Evolutionary conservation across 441 rosid species (phyloP).

Genomic region (Biscutella laevigata): DNA sequence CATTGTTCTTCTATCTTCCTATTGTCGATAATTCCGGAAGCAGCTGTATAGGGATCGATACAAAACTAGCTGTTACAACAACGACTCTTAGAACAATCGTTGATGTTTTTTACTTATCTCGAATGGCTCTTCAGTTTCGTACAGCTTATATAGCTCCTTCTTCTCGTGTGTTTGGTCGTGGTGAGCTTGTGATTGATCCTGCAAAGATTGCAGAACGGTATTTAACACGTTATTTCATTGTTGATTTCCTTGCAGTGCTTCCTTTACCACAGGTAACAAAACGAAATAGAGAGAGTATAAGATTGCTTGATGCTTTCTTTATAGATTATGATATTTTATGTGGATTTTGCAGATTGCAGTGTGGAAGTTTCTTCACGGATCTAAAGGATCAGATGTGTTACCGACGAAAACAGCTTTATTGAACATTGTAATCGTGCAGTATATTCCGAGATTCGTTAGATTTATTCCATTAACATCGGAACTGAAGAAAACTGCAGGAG

Average conservation of each 20-base stretch:
- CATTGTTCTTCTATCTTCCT: constrained; percentile 82
- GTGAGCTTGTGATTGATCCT: constrained; percentile 90
- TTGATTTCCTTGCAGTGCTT: constrained; percentile 73
- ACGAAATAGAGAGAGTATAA: not conserved
- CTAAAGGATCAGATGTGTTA: constrained; percentile 59
- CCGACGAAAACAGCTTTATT: constrained; percentile 52
- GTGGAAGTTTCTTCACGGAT: constrained; percentile 51
- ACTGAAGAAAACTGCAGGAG: constrained; percentile 78
- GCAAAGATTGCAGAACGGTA: constrained; percentile 70
- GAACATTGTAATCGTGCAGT: constrained; percentile 35
- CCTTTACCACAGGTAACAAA: constrained; percentile 96
- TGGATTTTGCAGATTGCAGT: constrained; percentile 56
- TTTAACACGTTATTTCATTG: constrained; percentile 57
- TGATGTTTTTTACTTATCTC: constrained; percentile 57
- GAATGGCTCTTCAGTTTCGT: constrained; percentile 79
- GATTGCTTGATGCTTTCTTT: not conserved
- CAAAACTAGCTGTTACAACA: constrained; percentile 49
- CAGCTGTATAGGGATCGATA: constrained; percentile 64
- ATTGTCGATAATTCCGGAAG: constrained; percentile 40
- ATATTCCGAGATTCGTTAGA: constrained; percentile 71
- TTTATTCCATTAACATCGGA: constrained; percentile 72
- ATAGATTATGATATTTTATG: not conserved
- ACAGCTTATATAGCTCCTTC: constrained; percentile 96
- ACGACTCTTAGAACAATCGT: constrained; percentile 52
- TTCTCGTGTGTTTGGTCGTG: constrained; percentile 90